Evolutionary conservation across 805 yeast genomes (phyloP).

Genomic region (Naumovozyma baii): DNA sequence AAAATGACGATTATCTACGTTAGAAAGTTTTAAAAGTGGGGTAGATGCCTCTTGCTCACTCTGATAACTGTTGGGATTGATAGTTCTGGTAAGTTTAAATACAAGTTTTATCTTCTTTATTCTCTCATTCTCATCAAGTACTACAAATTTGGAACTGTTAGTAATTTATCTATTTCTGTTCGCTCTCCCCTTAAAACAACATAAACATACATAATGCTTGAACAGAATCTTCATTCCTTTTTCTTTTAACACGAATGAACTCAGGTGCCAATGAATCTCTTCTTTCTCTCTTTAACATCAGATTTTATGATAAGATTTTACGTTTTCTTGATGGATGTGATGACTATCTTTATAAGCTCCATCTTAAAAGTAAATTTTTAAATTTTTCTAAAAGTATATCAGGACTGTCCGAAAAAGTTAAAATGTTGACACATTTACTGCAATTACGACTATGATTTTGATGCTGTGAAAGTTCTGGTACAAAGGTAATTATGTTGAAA

Average conservation of each 20-base stretch:
- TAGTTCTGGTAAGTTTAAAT: conserved; percentile 42
- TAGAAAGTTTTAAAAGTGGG: conserved; percentile 21
- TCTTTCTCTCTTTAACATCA: not conserved
- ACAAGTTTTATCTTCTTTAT: conserved; percentile 30
- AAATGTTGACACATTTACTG: too few relatives aligned
- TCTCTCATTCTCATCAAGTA: conserved; percentile 28
- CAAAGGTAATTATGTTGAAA: too few relatives aligned
- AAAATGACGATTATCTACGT: conserved; percentile 19
- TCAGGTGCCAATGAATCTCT: conserved; percentile 35
- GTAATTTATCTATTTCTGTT: not conserved
- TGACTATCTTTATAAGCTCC: too few relatives aligned
- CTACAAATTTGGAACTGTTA: conserved; percentile 8
- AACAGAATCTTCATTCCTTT: conserved; percentile 78
- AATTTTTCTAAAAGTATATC: too few relatives aligned
- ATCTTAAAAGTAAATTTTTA: too few relatives aligned
- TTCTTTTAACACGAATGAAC: conserved; percentile 74
- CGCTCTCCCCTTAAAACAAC: not conserved
- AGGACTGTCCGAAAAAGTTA: too few relatives aligned
- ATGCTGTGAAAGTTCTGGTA: too few relatives aligned
- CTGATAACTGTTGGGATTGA: conserved; percentile 27
- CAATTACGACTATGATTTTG: too few relatives aligned
- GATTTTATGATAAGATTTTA: too few relatives aligned
- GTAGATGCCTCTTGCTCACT: conserved; percentile 20
- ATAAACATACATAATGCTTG: conserved; percentile 51
- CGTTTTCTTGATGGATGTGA: too few relatives aligned